phyloP scores from a whole-genome alignment of 768 basidiomycete genomes.

The Phaffia tasmanica region DNA sequence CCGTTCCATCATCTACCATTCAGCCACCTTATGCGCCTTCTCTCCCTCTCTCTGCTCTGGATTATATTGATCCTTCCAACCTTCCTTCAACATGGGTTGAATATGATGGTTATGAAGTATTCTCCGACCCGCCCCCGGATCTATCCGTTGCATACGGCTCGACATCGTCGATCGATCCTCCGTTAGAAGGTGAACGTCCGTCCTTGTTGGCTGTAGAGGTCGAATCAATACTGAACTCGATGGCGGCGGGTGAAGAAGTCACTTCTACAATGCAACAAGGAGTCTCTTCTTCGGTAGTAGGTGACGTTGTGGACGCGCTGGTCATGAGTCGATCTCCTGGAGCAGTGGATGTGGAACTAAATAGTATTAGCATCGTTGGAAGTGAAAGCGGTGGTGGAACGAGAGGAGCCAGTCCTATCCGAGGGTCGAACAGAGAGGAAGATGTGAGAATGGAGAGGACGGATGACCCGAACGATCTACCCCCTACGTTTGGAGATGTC shows the following conservation, averaged over 20 bases:
- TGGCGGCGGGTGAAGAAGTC: background rate
- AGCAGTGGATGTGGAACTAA: too few relatives aligned
- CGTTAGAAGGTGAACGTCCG: slow-evolving; percentile 15
- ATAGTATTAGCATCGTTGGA: too few relatives aligned
- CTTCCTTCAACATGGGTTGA: slow-evolving; percentile 19
- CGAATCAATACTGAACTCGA: slow-evolving; percentile 16
- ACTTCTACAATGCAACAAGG: background rate
- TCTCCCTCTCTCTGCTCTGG: background rate
- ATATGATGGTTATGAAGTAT: slow-evolving; percentile 18
- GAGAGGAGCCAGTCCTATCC: background rate
- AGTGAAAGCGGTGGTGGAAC: background rate
- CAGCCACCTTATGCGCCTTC: background rate
- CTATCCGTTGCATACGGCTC: slow-evolving; percentile 11
- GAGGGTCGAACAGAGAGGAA: background rate
- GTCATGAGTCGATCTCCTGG: too few relatives aligned
- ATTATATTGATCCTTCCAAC: slow-evolving; percentile 7
- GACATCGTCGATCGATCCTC: slow-evolving; percentile 17
- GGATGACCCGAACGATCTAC: slow-evolving; percentile 24
- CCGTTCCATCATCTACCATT: background rate
- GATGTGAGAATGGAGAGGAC: background rate
- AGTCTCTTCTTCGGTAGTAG: background rate
- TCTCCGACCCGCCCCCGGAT: slow-evolving; percentile 13
- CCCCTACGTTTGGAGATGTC: slow-evolving; percentile 19
- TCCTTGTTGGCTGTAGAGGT: slow-evolving; percentile 1
- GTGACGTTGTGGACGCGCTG: too few relatives aligned